Evolutionary conservation across 768 basidiomycete genomes (phyloP).

Genomic region (Russula earlei): DNA sequence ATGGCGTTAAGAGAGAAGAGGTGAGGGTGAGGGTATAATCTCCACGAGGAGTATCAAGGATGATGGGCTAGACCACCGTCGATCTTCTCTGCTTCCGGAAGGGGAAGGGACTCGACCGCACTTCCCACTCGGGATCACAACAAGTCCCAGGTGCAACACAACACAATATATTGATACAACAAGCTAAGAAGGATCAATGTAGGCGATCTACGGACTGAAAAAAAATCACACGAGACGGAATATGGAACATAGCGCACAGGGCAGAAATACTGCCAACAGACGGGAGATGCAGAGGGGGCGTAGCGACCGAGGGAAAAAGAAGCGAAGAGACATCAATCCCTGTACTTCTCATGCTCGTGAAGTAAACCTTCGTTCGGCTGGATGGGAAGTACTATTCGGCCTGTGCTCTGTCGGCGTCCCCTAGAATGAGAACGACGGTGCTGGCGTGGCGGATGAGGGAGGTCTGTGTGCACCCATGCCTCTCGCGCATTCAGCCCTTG

Average conservation of each 20-base stretch:
- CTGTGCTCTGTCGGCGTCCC: constrained; percentile 16
- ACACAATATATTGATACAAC: constrained; percentile 17
- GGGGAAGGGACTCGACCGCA: no score
- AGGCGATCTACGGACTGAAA: neutral
- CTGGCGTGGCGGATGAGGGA: constrained; percentile 21
- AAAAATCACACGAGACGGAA: neutral
- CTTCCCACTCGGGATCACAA: neutral
- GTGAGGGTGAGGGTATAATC: no score
- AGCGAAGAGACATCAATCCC: constrained; percentile 4
- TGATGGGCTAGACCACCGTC: constrained; percentile 9
- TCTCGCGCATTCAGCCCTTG: constrained; percentile 45
- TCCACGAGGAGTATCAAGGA: neutral
- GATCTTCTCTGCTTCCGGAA: neutral
- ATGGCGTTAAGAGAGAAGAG: neutral
- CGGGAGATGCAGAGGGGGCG: neutral
- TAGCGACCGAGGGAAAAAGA: neutral
- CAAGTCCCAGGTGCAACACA: neutral
- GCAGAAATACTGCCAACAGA: neutral
- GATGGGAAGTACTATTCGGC: constrained; percentile 32
- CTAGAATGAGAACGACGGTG: constrained; percentile 23
- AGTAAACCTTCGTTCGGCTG: constrained; percentile 38
- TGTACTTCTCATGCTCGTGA: constrained; percentile 25
- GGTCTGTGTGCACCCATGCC: constrained; percentile 45
- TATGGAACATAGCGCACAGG: neutral
- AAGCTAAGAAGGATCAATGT: neutral